Evolutionary conservation across 305 asterid species (phyloP), one percentile per base, ranked within the genome.

Genomic region (Striga hermonthica): DNA sequence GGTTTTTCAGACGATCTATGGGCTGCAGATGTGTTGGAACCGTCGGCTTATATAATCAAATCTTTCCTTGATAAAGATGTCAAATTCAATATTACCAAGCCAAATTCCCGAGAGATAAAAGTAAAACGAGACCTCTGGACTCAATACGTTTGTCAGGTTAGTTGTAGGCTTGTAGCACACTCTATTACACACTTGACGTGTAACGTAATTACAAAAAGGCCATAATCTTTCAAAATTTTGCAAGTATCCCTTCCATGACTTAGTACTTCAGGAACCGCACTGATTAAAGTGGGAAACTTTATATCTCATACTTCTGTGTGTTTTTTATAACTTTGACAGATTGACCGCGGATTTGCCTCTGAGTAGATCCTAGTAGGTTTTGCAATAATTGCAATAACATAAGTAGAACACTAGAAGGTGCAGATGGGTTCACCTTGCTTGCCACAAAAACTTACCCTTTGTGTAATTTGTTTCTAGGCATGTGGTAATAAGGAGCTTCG

Each of bases 401-500:
- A 22, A 22, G 31, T 22, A 0, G 31, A 22, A 22, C 31, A 22
- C 31, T 22, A 22, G 31, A 22, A 22, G 31, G 31, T 22, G 31
- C 2, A 22, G 31, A 22, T 22, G 2, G 31, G 31, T 22, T 22
- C 31, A 22, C 31, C 31, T 22, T 22, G 31, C 31, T 22, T 22
- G 31, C 31, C 31, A 22, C 31, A 22, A 22, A 7, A 3, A 31
- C 37, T 53, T n/a, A 47, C 22, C 9, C 6, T 15, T 5, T 38
- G 13, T n/a, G 4, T 9, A 7, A 7, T 67, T 43, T 62, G n/a
- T 62, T 66, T 64, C 16, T 72, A 93, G 98, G 95, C 95, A 56
- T 94, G 99, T 55, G 89, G 86, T 22, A 72, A 81, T 67, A 93
- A 81, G 77, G 96, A 86, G 76, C 97, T 90, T 60, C 67, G 99